Base-by-base conservation (phyloP, 352 stramenopile species). In the Phytophthora boehmeriae region DNA sequence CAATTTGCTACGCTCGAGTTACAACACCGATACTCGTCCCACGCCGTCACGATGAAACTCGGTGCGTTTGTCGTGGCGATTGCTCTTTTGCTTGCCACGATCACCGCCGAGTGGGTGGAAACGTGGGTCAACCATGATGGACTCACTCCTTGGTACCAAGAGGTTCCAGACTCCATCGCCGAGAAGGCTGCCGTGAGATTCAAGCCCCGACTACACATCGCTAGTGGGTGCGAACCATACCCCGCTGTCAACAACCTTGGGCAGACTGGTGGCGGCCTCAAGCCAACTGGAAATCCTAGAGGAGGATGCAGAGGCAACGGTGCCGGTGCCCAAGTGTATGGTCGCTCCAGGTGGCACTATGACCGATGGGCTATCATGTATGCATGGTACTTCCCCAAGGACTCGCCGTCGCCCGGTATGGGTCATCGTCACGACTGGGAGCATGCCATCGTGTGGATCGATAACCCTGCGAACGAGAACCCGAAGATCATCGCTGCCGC, bases 371-470 rank as follows among this genome's bases (percentile, higher is more conserved):
- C 44, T 17, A 46, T 46, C n/a, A 46, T 46, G 39, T 46, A 46
- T 19, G 28, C 42, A 2, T 48, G 42, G 9, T 53, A 53, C 4
- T 53, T 53, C 46, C 46, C 46, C 8, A 30, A 51, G 17, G 28
- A 43, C 10, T 53, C 46, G 8, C 28, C 46, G 1, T 53, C 46
- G 5, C 17, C 28, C 14, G 28, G 44, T 2, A 1, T 53, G n/a
- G 46, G 46, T 27, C 46, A 25, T 25, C 42, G 42, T n/a, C 42
- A 48, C 42, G 39, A 46, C 39, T 46, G 39, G 39, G 39, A 46
- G 44, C 44, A 43, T 11, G 30, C 41, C 28, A 13, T 42, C 42
- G 28, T 53, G 16, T 53, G 45, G 45, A 20, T 42, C 28, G n/a
- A 28, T 19, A 52, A 52, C 45, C 45, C 28, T 8, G 46, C 39